A percentile compares a stretch with the other conserved stretches of the same genome.
These are phyloP conservation scores for Tolypocladium tropicale DNA, from an alignment of 2,329 filamentous ascomycete genomes.

Conservation along the genomic window DNA sequence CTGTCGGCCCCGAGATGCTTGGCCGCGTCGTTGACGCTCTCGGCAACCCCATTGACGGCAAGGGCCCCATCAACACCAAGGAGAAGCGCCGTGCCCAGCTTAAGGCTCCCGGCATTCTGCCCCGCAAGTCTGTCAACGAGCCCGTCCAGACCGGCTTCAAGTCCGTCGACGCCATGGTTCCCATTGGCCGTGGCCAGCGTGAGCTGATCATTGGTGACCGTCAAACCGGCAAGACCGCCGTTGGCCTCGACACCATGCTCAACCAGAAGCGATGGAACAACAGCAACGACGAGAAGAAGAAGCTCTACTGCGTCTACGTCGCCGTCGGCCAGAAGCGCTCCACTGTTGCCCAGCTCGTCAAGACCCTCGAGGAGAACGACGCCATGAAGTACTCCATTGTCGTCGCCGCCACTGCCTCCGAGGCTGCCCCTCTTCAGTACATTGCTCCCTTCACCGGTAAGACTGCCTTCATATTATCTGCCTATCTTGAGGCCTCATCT, in stretches of 20 bases:
- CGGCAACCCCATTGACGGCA: slow-evolving; percentile 98
- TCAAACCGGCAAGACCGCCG: slow-evolving; percentile 99
- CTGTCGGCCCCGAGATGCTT: slow-evolving; percentile 84
- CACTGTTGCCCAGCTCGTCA: slow-evolving; percentile 97
- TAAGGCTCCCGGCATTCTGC: slow-evolving; percentile 97
- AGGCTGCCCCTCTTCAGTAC: slow-evolving; percentile 92
- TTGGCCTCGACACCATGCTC: slow-evolving; percentile 93
- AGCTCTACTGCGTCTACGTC: slow-evolving; percentile 99
- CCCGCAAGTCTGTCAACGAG: slow-evolving; percentile 93
- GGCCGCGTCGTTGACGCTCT: slow-evolving; percentile 98
- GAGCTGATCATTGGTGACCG: slow-evolving; percentile 99
- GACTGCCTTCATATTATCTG: no score
- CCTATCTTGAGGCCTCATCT: background rate
- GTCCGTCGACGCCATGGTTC: slow-evolving; percentile 99
- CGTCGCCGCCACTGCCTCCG: slow-evolving; percentile 92
- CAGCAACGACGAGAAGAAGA: slow-evolving; percentile 80
- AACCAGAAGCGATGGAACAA: slow-evolving; percentile 99
- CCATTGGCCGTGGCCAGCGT: slow-evolving; percentile 99
- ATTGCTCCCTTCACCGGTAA: slow-evolving; percentile 81
- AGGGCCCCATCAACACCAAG: slow-evolving; percentile 89
- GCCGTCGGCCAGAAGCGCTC: slow-evolving; percentile 99
- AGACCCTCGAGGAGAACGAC: slow-evolving; percentile 99
- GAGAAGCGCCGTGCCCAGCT: slow-evolving; percentile 94
- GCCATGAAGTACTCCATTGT: slow-evolving; percentile 97
- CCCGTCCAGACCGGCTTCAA: slow-evolving; percentile 99